Base-by-base conservation (phyloP, 768 basidiomycete genomes). In the Pulveroboletus frians region DNA sequence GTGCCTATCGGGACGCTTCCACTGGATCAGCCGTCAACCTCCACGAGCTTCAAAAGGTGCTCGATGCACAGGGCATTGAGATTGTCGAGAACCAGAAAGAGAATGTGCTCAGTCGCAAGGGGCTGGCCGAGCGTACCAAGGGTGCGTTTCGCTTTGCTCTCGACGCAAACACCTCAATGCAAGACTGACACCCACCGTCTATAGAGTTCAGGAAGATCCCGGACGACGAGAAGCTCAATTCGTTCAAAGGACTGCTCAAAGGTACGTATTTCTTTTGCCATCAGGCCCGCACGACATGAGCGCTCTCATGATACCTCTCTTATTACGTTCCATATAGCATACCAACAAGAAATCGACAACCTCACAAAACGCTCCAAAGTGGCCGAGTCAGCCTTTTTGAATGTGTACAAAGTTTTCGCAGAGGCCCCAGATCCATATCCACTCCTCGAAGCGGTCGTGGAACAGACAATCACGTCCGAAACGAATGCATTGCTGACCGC, bases 61-160 rank as follows among this genome's bases (percentile, higher is more conserved):
- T 99, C 42, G 94, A 98, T 69, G 74, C 78, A 6, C 95, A 97
- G 53, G 94, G 93, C 4, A 77, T 97, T 30, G 94, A 98, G 69
- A 77, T 99, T 13, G 94, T 99, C 18, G 93, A 98, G 76, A 94
- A 94, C 71, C 94, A 97, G 76, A 99, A 97, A 73, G 95, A 98
- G 73, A 92, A 88, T 56, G 77, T 97, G 39, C 76, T 99, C 3
- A 93, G 93, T 9, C 79, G 96, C 37, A 99, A 97, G 69, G 87
- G 84, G 46, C 76, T 99, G 18, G 91, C 95, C 1, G 96, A 98
- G 71, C 86, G 88, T 66, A 99, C 96, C 0, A 90, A 95, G 75
- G 95, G 95, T 89, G 34, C 9, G 23, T 17, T 46, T 36, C 13
- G 2, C 4, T 26, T 29, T 17, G 2, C 27, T 9, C 14, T 6